Evolutionary conservation across 2,329 filamentous ascomycete species (phyloP), one percentile per base, ranked within the genome.

Genomic region (Dactylellina haptotyla): DNA sequence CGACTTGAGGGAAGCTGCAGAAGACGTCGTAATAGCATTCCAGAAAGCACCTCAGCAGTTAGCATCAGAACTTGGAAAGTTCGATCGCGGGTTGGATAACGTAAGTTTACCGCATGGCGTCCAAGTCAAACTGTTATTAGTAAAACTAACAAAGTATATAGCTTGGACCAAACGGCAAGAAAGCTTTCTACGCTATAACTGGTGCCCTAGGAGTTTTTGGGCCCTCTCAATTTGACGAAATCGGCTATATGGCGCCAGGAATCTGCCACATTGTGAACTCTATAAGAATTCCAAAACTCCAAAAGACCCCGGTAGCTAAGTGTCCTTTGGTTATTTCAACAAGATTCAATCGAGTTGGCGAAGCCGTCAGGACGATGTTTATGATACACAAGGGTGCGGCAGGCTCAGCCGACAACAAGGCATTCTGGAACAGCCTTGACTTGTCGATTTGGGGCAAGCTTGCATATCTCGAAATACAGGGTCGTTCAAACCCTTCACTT

Each of bases 1-100:
- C 46, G 46, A 50, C 46, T 30, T 50, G 23, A 50, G 46, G 12
- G 46, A 50, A 30, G 46, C 46, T 30, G 46, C 46, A n/a, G 23
- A 50, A 9, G 46, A 50, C 30, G 46, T 50, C 46, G 20, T 30
- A 14, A 50, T 50, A 26, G 46, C 46, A n/a, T 12, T 50, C 30
- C 6, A 10, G 25, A 50, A 50, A 50, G 46, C 46, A 50, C 46
- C 46, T 26, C 23, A 25, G 12, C 46, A 50, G 25, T 20, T 50
- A 2, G 46, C 46, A 30, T 16, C 14, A 4, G 46, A 50, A 26
- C 14, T 50, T 5, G 23, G 30, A 30, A 50, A 50, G 30, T 50
- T 50, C 14, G 46, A 50, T 50, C 5, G 14, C 5, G 46, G 45
- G 14, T 50, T 50, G 25, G 46, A 50, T 50, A 14, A 14, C 18